Conservation (phyloP, 2,329 filamentous ascomycete genomes). For the Byssothecium circinans region DNA sequence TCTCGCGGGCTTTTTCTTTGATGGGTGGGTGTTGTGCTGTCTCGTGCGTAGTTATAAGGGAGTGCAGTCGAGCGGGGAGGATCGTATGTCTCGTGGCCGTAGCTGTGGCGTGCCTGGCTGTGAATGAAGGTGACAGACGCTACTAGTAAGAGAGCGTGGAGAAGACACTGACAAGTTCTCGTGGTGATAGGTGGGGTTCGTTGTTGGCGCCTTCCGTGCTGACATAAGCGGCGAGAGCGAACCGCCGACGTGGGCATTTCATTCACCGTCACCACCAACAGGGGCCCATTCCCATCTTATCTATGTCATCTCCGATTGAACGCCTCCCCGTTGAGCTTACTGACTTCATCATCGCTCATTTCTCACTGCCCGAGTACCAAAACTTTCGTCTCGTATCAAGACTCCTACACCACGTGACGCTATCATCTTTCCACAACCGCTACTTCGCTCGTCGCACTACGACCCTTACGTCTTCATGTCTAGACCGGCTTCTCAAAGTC, state of each 20-base stretch:
- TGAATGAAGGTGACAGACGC: no score
- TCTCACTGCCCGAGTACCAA: slow-evolving; percentile 20
- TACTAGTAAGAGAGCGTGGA: no score
- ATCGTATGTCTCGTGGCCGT: no score
- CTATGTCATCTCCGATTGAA: slow-evolving; percentile 21
- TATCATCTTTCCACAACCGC: slow-evolving; percentile 23
- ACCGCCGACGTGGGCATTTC: no score
- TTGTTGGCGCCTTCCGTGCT: background rate
- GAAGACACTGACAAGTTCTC: no score
- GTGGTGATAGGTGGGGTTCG: no score
- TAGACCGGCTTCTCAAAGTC: slow-evolving; percentile 22
- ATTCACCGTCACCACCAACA: background rate
- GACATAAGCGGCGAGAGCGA: background rate
- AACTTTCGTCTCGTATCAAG: slow-evolving; percentile 28
- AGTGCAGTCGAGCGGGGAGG: no score
- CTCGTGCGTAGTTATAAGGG: no score
- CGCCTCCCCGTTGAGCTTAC: slow-evolving; percentile 33
- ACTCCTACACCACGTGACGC: slow-evolving; percentile 22
- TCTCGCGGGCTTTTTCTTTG: no score
- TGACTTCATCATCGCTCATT: slow-evolving; percentile 22
- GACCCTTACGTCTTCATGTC: slow-evolving; percentile 27
- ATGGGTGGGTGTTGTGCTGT: no score
- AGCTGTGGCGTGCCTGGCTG: no score
- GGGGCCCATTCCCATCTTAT: no score
- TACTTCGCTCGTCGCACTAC: slow-evolving; percentile 27